phyloP scores from a whole-genome alignment of 352 stramenopile genomes.

The Globisporangium echinulatum region DNA sequence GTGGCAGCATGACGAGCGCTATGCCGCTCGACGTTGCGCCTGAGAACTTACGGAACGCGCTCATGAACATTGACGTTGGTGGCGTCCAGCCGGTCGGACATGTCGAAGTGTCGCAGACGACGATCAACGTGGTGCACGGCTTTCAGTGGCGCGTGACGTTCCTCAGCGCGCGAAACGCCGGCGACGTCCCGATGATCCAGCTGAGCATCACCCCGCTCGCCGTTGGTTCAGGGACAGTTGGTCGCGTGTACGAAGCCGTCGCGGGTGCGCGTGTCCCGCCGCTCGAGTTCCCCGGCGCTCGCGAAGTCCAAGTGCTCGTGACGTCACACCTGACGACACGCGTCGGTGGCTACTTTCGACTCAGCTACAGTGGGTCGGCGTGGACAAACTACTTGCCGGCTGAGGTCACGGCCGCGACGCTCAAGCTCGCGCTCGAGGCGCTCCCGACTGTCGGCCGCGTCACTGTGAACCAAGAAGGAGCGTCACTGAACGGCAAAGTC shows the following conservation, averaged over 20 bases:
- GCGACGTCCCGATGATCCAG: conserved; percentile 64
- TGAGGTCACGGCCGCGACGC: conserved; percentile 20
- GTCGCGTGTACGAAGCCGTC: conserved; percentile 42
- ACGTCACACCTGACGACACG: conserved; percentile 32
- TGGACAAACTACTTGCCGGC: conserved; percentile 68
- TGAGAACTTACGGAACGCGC: conserved; percentile 72
- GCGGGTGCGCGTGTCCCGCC: conserved; percentile 36
- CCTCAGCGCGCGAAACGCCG: conserved; percentile 25
- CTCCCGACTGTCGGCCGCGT: conserved; percentile 64
- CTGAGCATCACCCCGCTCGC: conserved; percentile 25
- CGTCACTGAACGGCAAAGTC: conserved; percentile 33
- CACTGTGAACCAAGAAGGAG: conserved; percentile 23
- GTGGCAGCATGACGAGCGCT: conserved; percentile 48
- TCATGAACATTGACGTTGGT: conserved; percentile 81
- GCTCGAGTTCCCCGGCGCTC: conserved; percentile 44
- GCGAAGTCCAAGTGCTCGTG: conserved; percentile 70
- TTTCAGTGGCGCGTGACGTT: conserved; percentile 83
- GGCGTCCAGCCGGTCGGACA: conserved; percentile 24
- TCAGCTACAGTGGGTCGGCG: conserved; percentile 65
- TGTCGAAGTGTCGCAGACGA: conserved; percentile 50
- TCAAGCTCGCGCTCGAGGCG: conserved; percentile 52
- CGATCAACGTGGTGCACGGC: conserved; percentile 50
- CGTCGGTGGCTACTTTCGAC: conserved; percentile 57
- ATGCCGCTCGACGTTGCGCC: conserved; percentile 71
- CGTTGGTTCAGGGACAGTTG: conserved; percentile 21